Base-by-base conservation (phyloP, 768 basidiomycete genomes). In the Tricholoma matsutake region DNA sequence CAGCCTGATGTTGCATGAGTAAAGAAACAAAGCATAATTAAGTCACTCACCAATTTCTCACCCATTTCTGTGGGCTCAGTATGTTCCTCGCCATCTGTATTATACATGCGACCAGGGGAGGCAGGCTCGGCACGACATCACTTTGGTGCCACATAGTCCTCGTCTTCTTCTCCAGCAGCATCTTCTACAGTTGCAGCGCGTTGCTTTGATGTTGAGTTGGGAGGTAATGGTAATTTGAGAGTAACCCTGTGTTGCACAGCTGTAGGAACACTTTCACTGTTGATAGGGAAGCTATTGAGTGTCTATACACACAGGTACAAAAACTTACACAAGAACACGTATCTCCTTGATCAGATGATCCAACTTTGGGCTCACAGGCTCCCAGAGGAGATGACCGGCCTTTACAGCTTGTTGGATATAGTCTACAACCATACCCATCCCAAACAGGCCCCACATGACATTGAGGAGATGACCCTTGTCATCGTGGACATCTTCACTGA, bases 1-100 rank as follows among this genome's bases (percentile, higher is more conserved):
- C 45, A 47, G 45, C 45, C 47, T 51, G 22, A 51, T 51, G 47
- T 51, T 51, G 47, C 47, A 51, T 51, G 47, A 51, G 47, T 51
- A 16, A 51, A 51, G 47, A 51, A 51, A 51, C 25, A 51, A 51
- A 51, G 47, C 25, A 51, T 51, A 29, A 28, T 51, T 51, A 51
- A 29, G 25, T 51, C 28, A 6, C 22, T 51, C 47, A 51, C 25
- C 22, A 51, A 29, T 51, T 51, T 29, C 28, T 51, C 47, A 13
- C 47, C 47, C 47, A 51, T 29, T 29, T 51, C 47, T 11, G 47
- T 29, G 28, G 4, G 7, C 18, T 51, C 47, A 51, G 28, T 51
- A 29, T 28, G n/a, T 29, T 51, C 47, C 47, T 51, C 47, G 11
- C 47, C 47, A 51, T 51, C 28, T 28, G 25, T 51, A 29, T 51